Conservation (phyloP, 2,329 filamentous ascomycete genomes). For the Aspergillus ochraceus region DNA sequence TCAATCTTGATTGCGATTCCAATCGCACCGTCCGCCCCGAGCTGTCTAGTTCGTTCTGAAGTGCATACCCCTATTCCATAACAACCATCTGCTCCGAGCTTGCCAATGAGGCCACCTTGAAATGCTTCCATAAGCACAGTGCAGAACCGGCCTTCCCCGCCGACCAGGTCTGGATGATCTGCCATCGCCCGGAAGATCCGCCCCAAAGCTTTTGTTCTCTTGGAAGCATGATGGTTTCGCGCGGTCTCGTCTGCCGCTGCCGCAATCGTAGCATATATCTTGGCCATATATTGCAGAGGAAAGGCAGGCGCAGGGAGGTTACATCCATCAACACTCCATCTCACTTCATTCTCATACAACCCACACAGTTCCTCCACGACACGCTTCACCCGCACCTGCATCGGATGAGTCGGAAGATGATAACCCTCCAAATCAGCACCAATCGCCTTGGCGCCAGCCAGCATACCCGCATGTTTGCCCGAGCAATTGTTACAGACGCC, state of each 20-base stretch:
- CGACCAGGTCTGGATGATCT: conserved; percentile 45
- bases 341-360: conserved; percentile 25
- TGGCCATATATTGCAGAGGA: conserved; percentile 37
- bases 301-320: conserved; percentile 50
- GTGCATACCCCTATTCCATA: conserved; percentile 48
- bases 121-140: conserved; percentile 47
- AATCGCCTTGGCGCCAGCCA: conserved; percentile 44
- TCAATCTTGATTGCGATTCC: conserved; percentile 53
- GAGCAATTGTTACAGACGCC: conserved; percentile 50
- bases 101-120: conserved; percentile 43
- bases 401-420: conserved; percentile 37
- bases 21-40: conserved; percentile 40
- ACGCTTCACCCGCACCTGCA: conserved; percentile 42
- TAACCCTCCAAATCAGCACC: conserved; percentile 35
- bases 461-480: conserved; percentile 52
- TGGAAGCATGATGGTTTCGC: neutral
- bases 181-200: conserved; percentile 48
- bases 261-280: conserved; percentile 41
- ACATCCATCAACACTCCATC: conserved; percentile 50
- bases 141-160: conserved; percentile 49
- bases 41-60: conserved; percentile 35
- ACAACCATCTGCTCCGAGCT: conserved; percentile 52
- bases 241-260: conserved; percentile 24
- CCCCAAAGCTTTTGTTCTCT: conserved; percentile 28
- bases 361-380: conserved; percentile 40